phyloP scores from a whole-genome alignment of 2,329 filamentous ascomycete species.

The Rosellinia necatrix region DNA sequence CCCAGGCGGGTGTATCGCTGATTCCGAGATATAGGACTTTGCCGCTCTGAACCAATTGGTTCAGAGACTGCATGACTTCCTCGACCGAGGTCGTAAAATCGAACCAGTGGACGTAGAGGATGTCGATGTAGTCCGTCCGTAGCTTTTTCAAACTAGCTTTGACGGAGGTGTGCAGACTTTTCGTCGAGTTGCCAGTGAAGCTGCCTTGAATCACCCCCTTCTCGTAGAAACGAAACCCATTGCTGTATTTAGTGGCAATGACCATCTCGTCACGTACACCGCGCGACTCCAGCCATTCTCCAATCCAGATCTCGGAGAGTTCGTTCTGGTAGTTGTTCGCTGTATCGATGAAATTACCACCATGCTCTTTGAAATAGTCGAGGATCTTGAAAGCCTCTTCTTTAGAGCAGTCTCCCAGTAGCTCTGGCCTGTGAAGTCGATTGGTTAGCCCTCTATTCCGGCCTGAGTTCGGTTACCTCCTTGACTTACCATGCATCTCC shows the following conservation, averaged over 20 bases:
- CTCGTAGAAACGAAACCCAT: not conserved
- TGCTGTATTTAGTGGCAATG: conserved; percentile 29
- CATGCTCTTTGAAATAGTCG: conserved; percentile 2
- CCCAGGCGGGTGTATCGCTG: conserved; percentile 68
- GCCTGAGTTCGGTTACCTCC: not conserved
- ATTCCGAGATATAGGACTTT: conserved; percentile 53
- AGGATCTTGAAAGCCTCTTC: conserved; percentile 11
- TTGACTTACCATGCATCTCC: conserved; percentile 3
- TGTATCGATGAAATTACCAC: conserved; percentile 75
- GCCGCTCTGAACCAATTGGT: conserved; percentile 57
- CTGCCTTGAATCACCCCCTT: conserved; percentile 47
- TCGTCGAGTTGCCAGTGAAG: conserved; percentile 62
- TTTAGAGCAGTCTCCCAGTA: conserved; percentile 11
- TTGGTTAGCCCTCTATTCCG: not conserved
- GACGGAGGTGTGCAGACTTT: conserved; percentile 61
- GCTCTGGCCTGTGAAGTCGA: not conserved
- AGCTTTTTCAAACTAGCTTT: conserved; percentile 61
- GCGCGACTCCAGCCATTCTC: conserved; percentile 70
- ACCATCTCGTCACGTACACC: conserved; percentile 68
- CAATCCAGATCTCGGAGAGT: conserved; percentile 68
- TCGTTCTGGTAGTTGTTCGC: conserved; percentile 68
- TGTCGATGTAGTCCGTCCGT: conserved; percentile 70
- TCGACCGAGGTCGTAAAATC: conserved; percentile 13
- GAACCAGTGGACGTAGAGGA: conserved; percentile 43
- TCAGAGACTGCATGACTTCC: conserved; percentile 52